A percentile compares a stretch with the other conserved stretches of the same genome.
Conservation (phyloP, 352 stramenopile genomes). For the Phytophthora europaea region DNA sequence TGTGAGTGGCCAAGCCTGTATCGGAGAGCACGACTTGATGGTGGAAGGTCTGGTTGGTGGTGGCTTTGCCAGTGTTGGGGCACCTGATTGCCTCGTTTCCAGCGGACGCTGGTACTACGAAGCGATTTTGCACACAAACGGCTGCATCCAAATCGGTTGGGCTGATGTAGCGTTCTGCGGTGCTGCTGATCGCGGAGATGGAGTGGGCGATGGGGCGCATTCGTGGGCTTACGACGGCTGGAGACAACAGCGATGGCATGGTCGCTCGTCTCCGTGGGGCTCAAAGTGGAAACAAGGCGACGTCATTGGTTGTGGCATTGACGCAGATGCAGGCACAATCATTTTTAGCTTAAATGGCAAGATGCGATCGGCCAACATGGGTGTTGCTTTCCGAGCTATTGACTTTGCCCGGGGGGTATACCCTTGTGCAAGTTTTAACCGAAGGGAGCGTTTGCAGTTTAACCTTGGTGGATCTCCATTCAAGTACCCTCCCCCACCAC, state of each 20-base stretch:
- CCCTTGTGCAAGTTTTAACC: constrained; percentile 91
- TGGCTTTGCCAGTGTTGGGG: constrained; percentile 88
- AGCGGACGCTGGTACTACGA: constrained; percentile 93
- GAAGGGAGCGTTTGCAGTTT: constrained; percentile 86
- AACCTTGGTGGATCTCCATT: constrained; percentile 89
- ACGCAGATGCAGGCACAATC: constrained; percentile 89
- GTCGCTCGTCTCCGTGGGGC: constrained; percentile 84
- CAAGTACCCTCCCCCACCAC: constrained; percentile 76
- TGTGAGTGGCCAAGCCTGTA: constrained; percentile 89
- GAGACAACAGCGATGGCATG: constrained; percentile 94
- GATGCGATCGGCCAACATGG: constrained; percentile 89
- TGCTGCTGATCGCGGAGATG: constrained; percentile 89
- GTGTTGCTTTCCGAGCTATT: constrained; percentile 83
- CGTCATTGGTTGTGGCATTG: constrained; percentile 91
- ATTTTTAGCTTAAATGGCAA: constrained; percentile 95
- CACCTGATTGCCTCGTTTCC: constrained; percentile 82
- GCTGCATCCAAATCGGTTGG: constrained; percentile 96
- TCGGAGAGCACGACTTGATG: constrained; percentile 86
- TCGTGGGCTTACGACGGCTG: constrained; percentile 96
- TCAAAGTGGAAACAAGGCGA: constrained; percentile 94
- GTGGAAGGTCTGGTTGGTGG: constrained; percentile 88
- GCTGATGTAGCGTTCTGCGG: constrained; percentile 91
- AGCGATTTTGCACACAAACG: constrained; percentile 93
- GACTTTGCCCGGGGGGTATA: constrained; percentile 88
- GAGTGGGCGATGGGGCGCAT: constrained; percentile 92